These are phyloP conservation scores for Ceratocystis cacaofunesta DNA, from an alignment of 2,329 filamentous ascomycete species.

Conservation along the genomic window DNA sequence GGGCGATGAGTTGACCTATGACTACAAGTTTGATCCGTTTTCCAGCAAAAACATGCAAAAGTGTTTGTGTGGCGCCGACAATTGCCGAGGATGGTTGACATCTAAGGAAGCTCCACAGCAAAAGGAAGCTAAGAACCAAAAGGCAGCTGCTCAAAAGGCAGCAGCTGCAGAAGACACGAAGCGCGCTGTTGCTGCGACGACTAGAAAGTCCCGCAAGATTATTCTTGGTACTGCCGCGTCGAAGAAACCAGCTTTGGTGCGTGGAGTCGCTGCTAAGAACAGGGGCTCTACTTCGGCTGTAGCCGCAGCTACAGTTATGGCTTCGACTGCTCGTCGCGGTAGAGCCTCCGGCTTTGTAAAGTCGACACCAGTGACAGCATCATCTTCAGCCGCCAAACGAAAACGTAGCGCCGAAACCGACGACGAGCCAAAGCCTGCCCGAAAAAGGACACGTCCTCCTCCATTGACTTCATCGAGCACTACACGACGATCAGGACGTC, in stretches of 20 bases:
- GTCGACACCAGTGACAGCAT: constrained; percentile 17
- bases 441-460: constrained; percentile 2
- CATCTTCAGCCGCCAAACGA: constrained; percentile 16
- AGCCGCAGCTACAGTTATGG: not conserved
- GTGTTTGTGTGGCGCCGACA: constrained; percentile 47
- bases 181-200: constrained; percentile 24
- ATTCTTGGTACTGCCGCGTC: constrained; percentile 6
- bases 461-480: not conserved
- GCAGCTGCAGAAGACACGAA: constrained; percentile 35
- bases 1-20: constrained; percentile 90
- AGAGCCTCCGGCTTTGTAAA: not conserved
- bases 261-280: not conserved
- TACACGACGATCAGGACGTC: not conserved
- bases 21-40: constrained; percentile 62
- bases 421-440: constrained; percentile 1
- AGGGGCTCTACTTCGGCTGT: constrained; percentile 11
- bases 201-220: constrained; percentile 11
- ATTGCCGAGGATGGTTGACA: constrained; percentile 50
- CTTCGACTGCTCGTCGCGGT: not conserved
- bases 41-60: constrained; percentile 53
- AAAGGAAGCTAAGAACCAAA: constrained; percentile 26
- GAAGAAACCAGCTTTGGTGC: constrained; percentile 4
- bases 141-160: constrained; percentile 22
- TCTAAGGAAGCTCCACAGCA: constrained; percentile 42
- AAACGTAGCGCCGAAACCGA: not conserved